Base-by-base conservation (phyloP, 495 filamentous ascomycete species). In the Gamarada debralockiae region DNA sequence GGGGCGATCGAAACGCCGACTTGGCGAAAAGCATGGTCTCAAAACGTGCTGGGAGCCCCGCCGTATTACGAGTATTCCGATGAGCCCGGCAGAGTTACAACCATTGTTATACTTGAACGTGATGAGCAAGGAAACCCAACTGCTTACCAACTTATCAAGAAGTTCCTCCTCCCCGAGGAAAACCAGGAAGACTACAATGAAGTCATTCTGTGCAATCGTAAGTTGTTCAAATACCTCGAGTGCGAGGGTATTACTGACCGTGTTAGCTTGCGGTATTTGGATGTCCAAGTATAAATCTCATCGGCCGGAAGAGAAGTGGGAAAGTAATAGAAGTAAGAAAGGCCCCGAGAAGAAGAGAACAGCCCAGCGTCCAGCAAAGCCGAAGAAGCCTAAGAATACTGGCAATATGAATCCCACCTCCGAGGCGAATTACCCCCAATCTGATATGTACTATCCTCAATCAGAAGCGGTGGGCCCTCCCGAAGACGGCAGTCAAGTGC, bases 1-100 rank as follows among this genome's bases (percentile, higher is more conserved):
- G 93, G 93, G 5, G 86, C 88, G 14, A 93, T 98, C 52, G 87
- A 96, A 61, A 98, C 93, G 0, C 87, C 92, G 0, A 95, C 91
- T 0, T 98, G 93, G 93, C 80, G 93, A 29, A 93, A 92, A 55
- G 87, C 90, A 1, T 95, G 85, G 78, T 78, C 79, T 9, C 88
- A 87, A 61, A 74, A 85, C 6, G 70, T 82, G 20, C 61, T 69
- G 14, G 88, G 87, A 0, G 71, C 69, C 23, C 84, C 86, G 10
- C 67, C 75, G 9, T 75, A 84, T 58, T 74, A 86, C 49, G 75
- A 86, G 40, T 76, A 83, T 33, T 84, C 84, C 3, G 81, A 84
- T 36, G 83, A 86, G 56, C 80, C 83, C 20, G 81, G 80, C 24
- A 72, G 67, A 27, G 78, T 86, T 14, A 80, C 85, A 8, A 78